Percentiles rank a stretch among this genome's conserved stretches.
phyloP scores from a whole-genome alignment of 495 filamentous ascomycete genomes.

The Daldinia grandis region DNA sequence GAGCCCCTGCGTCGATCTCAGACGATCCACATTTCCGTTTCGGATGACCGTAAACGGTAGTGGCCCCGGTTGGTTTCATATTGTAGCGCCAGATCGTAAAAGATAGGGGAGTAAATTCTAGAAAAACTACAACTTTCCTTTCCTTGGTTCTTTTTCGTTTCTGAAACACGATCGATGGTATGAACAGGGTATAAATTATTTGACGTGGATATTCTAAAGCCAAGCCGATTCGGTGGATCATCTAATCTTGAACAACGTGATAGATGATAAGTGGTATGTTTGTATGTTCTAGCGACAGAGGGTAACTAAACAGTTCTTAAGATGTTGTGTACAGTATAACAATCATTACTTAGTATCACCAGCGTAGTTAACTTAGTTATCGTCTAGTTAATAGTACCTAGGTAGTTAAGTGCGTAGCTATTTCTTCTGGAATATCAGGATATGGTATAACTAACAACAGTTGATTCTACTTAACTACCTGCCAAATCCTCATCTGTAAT shows the following conservation, averaged over 20 bases:
- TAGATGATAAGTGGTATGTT: conserved; percentile 8
- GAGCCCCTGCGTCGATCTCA: conserved; percentile 33
- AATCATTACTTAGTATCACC: too few relatives aligned
- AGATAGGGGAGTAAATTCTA: conserved; percentile 1
- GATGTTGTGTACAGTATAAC: too few relatives aligned
- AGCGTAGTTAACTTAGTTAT: too few relatives aligned
- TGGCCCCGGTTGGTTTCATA: neutral
- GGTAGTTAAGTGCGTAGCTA: too few relatives aligned
- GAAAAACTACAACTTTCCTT: neutral
- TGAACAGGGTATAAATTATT: neutral
- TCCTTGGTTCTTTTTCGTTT: conserved; percentile 4
- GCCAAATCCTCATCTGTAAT: neutral
- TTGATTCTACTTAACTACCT: neutral
- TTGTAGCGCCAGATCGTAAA: neutral
- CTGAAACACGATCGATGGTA: neutral
- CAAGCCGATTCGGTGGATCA: conserved; percentile 3
- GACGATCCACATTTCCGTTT: conserved; percentile 33
- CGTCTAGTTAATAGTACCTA: too few relatives aligned
- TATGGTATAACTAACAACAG: too few relatives aligned
- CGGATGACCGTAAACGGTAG: conserved; percentile 33
- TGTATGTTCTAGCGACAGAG: neutral
- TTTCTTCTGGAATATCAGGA: too few relatives aligned
- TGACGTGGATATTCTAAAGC: neutral
- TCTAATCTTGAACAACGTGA: conserved; percentile 20
- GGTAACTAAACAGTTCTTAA: too few relatives aligned